Evolutionary conservation across 208 protist genomes (phyloP).

Genomic region (Acanthamoeba lenticulata): DNA sequence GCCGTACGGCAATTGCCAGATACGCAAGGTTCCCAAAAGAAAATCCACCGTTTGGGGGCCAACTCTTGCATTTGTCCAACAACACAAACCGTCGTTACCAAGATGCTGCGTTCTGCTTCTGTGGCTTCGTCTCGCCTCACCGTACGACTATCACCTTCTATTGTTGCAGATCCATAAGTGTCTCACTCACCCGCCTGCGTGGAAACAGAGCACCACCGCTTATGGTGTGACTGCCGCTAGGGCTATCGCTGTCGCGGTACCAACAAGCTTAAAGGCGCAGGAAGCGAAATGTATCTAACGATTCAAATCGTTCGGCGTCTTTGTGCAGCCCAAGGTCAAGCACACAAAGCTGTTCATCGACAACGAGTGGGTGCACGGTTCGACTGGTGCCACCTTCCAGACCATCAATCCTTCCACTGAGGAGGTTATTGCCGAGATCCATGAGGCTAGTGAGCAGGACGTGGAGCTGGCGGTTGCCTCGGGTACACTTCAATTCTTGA

Average conservation of each 20-base stretch:
- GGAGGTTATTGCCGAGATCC: conserved; percentile 87
- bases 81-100: not conserved
- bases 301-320: not conserved
- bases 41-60: not conserved
- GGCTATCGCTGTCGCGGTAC: no score
- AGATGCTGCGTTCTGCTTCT: not conserved
- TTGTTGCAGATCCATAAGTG: not conserved
- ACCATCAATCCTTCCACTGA: conserved; percentile 89
- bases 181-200: no score
- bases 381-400: conserved; percentile 87
- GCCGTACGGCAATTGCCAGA: no score
- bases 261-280: no score
- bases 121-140: conserved; percentile 3
- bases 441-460: conserved; percentile 87
- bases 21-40: no score
- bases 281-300: not conserved
- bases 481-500: conserved; percentile 71
- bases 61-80: not conserved
- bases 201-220: no score
- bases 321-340: not conserved
- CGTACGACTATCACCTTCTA: not conserved
- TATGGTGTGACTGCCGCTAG: no score
- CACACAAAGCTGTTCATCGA: conserved; percentile 91
- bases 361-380: conserved; percentile 88
- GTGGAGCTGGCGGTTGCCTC: conserved; percentile 81